Conservation (phyloP, 805 yeast species). For the Pichia phayaonensis region DNA sequence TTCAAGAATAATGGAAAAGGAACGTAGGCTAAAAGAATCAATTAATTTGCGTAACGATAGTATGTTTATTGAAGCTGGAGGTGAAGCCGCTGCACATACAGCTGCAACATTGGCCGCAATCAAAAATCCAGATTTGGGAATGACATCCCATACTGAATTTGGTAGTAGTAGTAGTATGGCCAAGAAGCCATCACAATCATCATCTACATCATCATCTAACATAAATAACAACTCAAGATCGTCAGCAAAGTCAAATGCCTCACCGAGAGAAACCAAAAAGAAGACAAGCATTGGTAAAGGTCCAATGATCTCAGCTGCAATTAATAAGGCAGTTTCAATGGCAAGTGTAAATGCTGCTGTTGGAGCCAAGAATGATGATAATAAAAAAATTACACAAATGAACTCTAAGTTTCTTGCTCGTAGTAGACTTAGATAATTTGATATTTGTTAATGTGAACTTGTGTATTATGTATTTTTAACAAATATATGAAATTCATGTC, state of each 20-base stretch:
- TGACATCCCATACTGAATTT: neutral
- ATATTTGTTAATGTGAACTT: neutral
- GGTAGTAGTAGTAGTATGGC: constrained; percentile 1
- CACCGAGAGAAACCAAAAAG: neutral
- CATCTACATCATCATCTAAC: neutral
- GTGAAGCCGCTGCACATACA: constrained; percentile 30
- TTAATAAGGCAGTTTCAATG: constrained; percentile 25
- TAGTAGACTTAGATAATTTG: constrained; percentile 36
- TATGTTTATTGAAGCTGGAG: constrained; percentile 25
- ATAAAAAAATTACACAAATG: constrained; percentile 39
- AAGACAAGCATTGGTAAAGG: constrained; percentile 12
- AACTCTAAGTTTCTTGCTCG: constrained; percentile 58
- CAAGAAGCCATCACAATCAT: neutral
- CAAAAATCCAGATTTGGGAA: constrained; percentile 7
- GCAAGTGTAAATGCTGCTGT: constrained; percentile 13
- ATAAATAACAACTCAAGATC: neutral
- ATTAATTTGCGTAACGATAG: constrained; percentile 24
- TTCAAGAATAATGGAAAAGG: constrained; percentile 41
- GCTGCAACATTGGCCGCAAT: constrained; percentile 30
- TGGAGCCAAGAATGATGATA: constrained; percentile 1
- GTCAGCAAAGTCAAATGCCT: neutral
- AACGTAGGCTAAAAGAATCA: constrained; percentile 28
- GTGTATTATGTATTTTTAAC: neutral
- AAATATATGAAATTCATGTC: neutral
- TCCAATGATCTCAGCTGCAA: constrained; percentile 31